These are phyloP conservation scores for Cryptomeria japonica DNA, from an alignment of 75 land plant species.

Conservation along the genomic window DNA sequence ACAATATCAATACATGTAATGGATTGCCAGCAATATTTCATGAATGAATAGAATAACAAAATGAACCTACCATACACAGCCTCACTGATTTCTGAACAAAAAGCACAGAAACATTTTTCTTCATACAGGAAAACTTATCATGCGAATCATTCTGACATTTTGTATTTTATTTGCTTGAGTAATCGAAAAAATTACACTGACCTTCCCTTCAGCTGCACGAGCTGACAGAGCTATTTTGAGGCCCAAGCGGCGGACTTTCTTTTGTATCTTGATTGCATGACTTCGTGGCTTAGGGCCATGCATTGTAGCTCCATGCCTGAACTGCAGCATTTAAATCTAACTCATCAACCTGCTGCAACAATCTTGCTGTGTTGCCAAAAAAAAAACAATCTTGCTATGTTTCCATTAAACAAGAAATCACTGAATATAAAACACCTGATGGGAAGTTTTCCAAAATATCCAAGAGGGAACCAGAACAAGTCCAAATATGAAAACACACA, in stretches of 20 bases:
- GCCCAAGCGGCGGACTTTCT: conserved; percentile 92
- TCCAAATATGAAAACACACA: neutral
- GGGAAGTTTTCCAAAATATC: neutral
- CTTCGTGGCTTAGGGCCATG: conserved; percentile 97
- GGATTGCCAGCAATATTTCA: neutral
- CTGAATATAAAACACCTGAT: conserved; percentile 2
- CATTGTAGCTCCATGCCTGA: conserved; percentile 77
- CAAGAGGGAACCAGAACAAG: conserved; percentile 1
- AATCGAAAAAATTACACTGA: conserved; percentile 15
- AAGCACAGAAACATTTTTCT: neutral
- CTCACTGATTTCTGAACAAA: neutral
- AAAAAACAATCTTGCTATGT: conserved; percentile 1
- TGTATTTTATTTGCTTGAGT: neutral
- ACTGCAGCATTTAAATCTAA: conserved; percentile 52
- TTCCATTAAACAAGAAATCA: neutral
- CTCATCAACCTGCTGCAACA: conserved; percentile 11
- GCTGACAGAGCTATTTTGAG: conserved; percentile 93
- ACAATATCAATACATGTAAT: conserved; percentile 8
- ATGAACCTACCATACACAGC: neutral
- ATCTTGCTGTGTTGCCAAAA: neutral
- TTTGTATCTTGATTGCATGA: conserved; percentile 83
- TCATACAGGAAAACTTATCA: neutral
- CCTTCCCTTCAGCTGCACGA: conserved; percentile 97
- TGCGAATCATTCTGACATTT: neutral
- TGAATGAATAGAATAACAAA: neutral